Conservation (phyloP, 352 stramenopile genomes). For the Phytophthora cryptogea region DNA sequence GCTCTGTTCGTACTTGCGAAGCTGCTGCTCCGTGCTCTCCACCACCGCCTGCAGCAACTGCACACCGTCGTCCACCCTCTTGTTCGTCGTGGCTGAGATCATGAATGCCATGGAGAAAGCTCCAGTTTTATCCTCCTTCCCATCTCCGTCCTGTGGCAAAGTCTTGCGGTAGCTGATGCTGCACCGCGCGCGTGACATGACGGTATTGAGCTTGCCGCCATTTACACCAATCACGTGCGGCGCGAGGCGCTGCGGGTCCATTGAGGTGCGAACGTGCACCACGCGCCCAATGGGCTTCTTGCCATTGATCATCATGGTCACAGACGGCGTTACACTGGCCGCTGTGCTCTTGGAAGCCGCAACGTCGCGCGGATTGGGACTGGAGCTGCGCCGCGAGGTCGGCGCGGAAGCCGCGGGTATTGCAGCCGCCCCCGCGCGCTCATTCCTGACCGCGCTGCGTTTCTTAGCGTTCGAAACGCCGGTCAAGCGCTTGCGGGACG, state of each 20-base stretch:
- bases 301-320: conserved; percentile 16
- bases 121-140: background rate
- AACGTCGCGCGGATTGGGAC: background rate
- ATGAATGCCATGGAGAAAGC: conserved; percentile 54
- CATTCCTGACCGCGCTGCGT: conserved; percentile 6
- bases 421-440: background rate
- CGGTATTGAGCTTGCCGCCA: conserved; percentile 52
- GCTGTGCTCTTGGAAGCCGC: background rate
- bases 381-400: conserved; percentile 5
- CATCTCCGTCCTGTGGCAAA: conserved; percentile 1
- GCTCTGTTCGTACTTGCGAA: conserved; percentile 17
- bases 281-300: conserved; percentile 22
- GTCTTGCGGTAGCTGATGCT: conserved; percentile 50
- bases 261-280: conserved; percentile 52
- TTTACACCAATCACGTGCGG: conserved; percentile 57
- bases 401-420: background rate
- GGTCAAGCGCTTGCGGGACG: conserved; percentile 23
- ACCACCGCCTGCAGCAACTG: conserved; percentile 39
- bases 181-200: conserved; percentile 65
- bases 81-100: conserved; percentile 54
- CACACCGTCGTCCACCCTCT: conserved; percentile 46
- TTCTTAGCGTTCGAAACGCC: conserved; percentile 17
- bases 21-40: conserved; percentile 46
- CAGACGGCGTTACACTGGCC: conserved; percentile 8
- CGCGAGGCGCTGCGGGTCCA: conserved; percentile 43